A percentile compares a stretch with the other conserved stretches of the same genome.
Evolutionary conservation across 2,329 filamentous ascomycete genomes (phyloP).

Genomic region (Cylindrodendrum hubeiense): DNA sequence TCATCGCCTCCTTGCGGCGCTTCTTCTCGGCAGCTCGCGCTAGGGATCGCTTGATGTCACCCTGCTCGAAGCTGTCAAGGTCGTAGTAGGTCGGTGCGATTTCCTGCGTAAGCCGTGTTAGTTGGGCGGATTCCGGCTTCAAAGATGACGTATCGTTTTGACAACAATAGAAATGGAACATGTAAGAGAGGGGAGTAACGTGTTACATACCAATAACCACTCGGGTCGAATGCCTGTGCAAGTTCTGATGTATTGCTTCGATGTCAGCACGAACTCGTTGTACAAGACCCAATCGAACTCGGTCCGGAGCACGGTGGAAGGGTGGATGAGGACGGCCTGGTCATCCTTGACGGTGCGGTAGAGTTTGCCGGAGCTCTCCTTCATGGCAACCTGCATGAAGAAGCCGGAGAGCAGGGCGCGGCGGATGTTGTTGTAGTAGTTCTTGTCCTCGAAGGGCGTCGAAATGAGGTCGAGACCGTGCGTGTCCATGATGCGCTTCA

Average conservation of each 20-base stretch:
- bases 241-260: slow-evolving; percentile 97
- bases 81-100: slow-evolving; percentile 96
- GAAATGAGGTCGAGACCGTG: slow-evolving; percentile 87
- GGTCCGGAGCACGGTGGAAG: slow-evolving; percentile 87
- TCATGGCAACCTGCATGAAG: slow-evolving; percentile 99
- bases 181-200: background rate
- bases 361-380: slow-evolving; percentile 86
- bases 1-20: slow-evolving; percentile 70
- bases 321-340: slow-evolving; percentile 92
- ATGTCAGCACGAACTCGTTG: slow-evolving; percentile 97
- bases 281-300: slow-evolving; percentile 98
- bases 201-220: slow-evolving; percentile 83
- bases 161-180: background rate
- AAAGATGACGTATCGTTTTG: background rate
- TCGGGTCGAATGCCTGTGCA: slow-evolving; percentile 93
- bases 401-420: slow-evolving; percentile 93
- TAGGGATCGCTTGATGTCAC: slow-evolving; percentile 82
- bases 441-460: slow-evolving; percentile 92
- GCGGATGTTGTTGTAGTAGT: slow-evolving; percentile 98
- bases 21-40: slow-evolving; percentile 70
- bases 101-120: slow-evolving; percentile 67
- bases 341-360: slow-evolving; percentile 98
- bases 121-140: slow-evolving; percentile 15
- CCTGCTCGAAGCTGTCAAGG: slow-evolving; percentile 82
- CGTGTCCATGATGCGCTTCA: slow-evolving; percentile 97